Evolutionary conservation across 192 early-diverging fungal species (phyloP), one percentile per base, ranked within the genome.

Genomic region (Powellomyces hirtus): DNA sequence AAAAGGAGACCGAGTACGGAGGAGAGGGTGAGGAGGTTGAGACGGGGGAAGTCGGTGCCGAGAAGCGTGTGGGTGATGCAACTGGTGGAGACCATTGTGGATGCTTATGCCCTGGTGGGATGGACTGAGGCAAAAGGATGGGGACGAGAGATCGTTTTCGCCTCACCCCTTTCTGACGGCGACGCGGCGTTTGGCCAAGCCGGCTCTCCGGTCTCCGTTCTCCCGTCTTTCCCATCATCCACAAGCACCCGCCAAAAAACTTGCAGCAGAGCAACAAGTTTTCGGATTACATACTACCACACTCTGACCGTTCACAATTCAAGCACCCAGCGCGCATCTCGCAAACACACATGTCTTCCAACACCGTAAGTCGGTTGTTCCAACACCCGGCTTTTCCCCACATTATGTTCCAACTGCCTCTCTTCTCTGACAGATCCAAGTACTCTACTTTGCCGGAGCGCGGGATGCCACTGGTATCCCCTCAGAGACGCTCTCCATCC

Each of bases 401-500:
- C 14, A 24, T 18, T 3, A 3, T 3, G 5, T 49, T 49, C 4
- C 14, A 49, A 49, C 46, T 49, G 2, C 46, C 46, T 8, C 56
- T 40, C 36, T 44, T 38, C 46, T 18, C 27, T 0, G 22, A n/a
- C 29, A 85, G 83, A 70, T 88, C 42, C 86, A 62, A 37, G 69
- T 88, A 18, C 80, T 87, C 20, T 88, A 87, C 55, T 88, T 87
- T 75, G 87, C 87, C 2, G 55, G 79, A 20, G 82, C 84, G 27
- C 70, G 77, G 42, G 86, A 87, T 53, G 74, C 76, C 20, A 74
- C 82, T 16, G 72, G 73, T 26, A 40, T 70, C 0, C 64, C 79
- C 0, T 61, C 67, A 18, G 86, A 88, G 64, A 57, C 40, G 31
- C 66, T 88, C 31, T 62, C 72, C 22, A 59, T 84, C 36, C 65